phyloP scores from a whole-genome alignment of 2,329 filamentous ascomycete genomes.

The Parafenestella ontariensis region DNA sequence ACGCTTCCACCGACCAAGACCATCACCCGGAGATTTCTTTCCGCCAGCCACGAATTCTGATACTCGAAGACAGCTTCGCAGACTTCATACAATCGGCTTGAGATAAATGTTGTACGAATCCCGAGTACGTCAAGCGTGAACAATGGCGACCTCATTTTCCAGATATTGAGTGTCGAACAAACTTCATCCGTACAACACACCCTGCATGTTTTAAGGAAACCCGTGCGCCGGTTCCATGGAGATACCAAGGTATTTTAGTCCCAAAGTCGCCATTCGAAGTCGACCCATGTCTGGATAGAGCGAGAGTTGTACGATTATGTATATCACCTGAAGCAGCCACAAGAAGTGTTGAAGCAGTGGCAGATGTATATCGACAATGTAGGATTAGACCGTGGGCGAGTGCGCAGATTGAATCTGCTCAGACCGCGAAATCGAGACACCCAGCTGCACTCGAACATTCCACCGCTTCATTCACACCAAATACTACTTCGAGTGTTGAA shows the following conservation, averaged over 20 bases:
- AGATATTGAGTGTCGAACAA: not conserved
- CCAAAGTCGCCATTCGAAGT: not conserved
- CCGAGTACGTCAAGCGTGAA: not conserved
- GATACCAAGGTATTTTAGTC: not conserved
- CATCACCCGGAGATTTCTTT: conserved; percentile 36
- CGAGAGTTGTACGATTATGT: not conserved
- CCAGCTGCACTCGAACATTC: not conserved
- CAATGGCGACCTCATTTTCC: not conserved
- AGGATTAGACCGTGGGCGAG: not conserved
- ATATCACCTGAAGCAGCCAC: not conserved
- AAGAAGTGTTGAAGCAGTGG: not conserved
- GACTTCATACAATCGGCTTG: conserved; percentile 35
- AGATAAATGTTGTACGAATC: conserved; percentile 5
- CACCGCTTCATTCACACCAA: not conserved
- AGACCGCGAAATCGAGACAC: not conserved
- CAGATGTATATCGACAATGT: not conserved
- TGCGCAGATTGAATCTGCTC: not conserved
- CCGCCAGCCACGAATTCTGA: conserved; percentile 24
- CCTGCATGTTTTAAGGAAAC: not conserved
- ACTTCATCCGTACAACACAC: not conserved
- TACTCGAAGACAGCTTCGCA: conserved; percentile 27
- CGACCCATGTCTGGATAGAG: not conserved
- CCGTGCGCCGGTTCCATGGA: not conserved
- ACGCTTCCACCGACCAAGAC: conserved; percentile 25
- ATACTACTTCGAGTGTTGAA: not conserved